Conservation (phyloP, 176 grass and related monocot genomes). For the Avena insularis region DNA sequence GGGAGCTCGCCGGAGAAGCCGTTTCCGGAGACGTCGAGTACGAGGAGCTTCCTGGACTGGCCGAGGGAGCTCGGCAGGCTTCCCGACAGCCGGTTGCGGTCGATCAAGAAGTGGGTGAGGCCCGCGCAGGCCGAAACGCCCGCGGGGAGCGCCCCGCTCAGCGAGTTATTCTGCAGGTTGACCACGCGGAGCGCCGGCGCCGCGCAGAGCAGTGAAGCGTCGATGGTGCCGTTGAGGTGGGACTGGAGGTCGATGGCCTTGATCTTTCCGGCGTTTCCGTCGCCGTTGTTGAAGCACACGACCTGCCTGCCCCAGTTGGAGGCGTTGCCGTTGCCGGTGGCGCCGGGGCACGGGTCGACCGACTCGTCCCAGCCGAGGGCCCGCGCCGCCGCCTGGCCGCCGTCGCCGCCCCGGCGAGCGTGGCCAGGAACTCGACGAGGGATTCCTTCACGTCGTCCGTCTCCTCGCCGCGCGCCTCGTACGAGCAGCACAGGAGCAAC, state of each 20-base stretch:
- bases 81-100: constrained; percentile 48
- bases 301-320: not conserved
- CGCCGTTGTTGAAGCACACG: not conserved
- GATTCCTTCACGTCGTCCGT: not conserved
- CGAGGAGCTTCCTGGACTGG: not conserved
- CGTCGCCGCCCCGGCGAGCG: constrained; percentile 34
- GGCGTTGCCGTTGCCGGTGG: not conserved
- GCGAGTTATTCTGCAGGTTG: constrained; percentile 29
- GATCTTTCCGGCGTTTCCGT: not conserved
- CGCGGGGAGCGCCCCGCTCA: constrained; percentile 42
- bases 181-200: constrained; percentile 23
- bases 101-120: constrained; percentile 30
- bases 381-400: not conserved
- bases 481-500: not conserved
- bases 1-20: constrained; percentile 61
- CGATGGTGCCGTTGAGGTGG: constrained; percentile 41
- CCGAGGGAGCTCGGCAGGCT: constrained; percentile 41
- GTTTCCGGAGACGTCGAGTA: constrained; percentile 49
- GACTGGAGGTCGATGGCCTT: not conserved
- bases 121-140: constrained; percentile 33
- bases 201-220: constrained; percentile 48
- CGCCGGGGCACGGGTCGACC: constrained; percentile 30
- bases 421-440: constrained; percentile 41
- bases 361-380: constrained; percentile 36
- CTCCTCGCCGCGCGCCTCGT: not conserved